Percentiles rank a stretch among this genome's conserved stretches.
Conservation (phyloP, 2,329 filamentous ascomycete genomes). For the Alternaria atra region DNA sequence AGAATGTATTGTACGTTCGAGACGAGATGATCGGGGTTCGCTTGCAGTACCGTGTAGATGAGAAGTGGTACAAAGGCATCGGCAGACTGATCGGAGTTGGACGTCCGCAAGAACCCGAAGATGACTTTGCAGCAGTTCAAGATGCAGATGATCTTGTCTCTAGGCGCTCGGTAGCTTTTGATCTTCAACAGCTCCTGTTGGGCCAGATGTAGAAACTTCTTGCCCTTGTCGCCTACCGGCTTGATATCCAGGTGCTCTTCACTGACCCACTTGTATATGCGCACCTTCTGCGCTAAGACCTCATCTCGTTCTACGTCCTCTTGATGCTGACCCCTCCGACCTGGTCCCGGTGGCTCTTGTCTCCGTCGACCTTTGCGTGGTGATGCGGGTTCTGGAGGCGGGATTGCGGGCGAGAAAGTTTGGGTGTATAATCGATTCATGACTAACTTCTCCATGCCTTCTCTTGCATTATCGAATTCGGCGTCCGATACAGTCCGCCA, state of each 20-base stretch:
- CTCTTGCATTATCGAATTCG: slow-evolving; percentile 96
- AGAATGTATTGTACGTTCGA: slow-evolving; percentile 99
- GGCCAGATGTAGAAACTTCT: slow-evolving; percentile 85
- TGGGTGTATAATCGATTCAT: slow-evolving; percentile 98
- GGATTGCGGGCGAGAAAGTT: slow-evolving; percentile 94
- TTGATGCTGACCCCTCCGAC: slow-evolving; percentile 93
- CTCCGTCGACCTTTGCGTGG: slow-evolving; percentile 73
- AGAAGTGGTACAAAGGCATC: slow-evolving; percentile 91
- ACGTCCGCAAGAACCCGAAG: slow-evolving; percentile 90
- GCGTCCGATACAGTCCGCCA: slow-evolving; percentile 96
- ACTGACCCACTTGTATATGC: slow-evolving; percentile 93
- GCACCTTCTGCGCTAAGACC: slow-evolving; percentile 93
- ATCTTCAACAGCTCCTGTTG: slow-evolving; percentile 97
- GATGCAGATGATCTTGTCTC: slow-evolving; percentile 98
- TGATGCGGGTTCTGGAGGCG: slow-evolving; percentile 78
- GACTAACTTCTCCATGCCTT: slow-evolving; percentile 99
- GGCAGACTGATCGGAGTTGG: slow-evolving; percentile 91
- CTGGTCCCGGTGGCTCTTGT: slow-evolving; percentile 70
- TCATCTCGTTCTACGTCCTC: slow-evolving; percentile 98
- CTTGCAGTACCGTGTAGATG: slow-evolving; percentile 94
- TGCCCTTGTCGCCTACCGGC: slow-evolving; percentile 82
- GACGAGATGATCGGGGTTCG: slow-evolving; percentile 93
- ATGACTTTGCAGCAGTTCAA: slow-evolving; percentile 99
- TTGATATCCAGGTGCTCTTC: slow-evolving; percentile 95
- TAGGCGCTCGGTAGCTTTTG: slow-evolving; percentile 92